Conservation (phyloP, 2,329 filamentous ascomycete species). For the Neodidymelliopsis sp. region DNA sequence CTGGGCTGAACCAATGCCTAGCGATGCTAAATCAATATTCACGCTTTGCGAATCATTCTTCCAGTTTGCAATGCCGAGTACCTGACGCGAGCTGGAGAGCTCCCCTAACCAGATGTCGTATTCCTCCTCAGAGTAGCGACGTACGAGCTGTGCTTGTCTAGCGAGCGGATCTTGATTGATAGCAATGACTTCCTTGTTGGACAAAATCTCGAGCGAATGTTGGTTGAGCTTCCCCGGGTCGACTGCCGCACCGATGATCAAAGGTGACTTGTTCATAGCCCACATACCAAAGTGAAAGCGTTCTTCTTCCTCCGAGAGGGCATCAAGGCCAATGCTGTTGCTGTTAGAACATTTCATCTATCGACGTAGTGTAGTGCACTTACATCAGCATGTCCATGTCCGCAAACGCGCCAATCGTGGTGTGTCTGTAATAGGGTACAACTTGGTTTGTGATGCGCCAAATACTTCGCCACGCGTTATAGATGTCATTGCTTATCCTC, state of each 20-base stretch:
- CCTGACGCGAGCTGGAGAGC: constrained; percentile 44
- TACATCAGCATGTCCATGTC: constrained; percentile 56
- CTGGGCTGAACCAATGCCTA: constrained; percentile 46
- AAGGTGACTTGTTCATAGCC: constrained; percentile 56
- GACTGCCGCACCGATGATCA: constrained; percentile 54
- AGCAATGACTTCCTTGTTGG: constrained; percentile 63
- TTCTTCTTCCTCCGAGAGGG: constrained; percentile 49
- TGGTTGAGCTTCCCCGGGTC: constrained; percentile 34
- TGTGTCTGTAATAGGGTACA: constrained; percentile 40
- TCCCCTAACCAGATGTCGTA: constrained; percentile 51
- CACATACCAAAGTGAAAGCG: constrained; percentile 57
- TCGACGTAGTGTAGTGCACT: constrained; percentile 1
- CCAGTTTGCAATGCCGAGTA: constrained; percentile 50
- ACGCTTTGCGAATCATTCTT: constrained; percentile 44
- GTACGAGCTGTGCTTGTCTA: constrained; percentile 59
- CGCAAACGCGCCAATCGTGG: constrained; percentile 36
- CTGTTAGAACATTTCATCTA: constrained; percentile 5
- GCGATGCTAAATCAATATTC: constrained; percentile 37
- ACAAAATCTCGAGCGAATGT: constrained; percentile 40
- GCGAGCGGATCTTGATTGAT: constrained; percentile 66
- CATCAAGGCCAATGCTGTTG: constrained; percentile 46
- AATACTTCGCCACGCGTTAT: constrained; percentile 44
- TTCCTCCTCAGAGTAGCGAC: constrained; percentile 48
- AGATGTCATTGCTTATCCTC: constrained; percentile 48
- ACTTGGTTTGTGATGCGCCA: constrained; percentile 46